These are phyloP conservation scores for Dryadomyces quercivorus DNA, from an alignment of 2,329 filamentous ascomycete species.

Conservation along the genomic window DNA sequence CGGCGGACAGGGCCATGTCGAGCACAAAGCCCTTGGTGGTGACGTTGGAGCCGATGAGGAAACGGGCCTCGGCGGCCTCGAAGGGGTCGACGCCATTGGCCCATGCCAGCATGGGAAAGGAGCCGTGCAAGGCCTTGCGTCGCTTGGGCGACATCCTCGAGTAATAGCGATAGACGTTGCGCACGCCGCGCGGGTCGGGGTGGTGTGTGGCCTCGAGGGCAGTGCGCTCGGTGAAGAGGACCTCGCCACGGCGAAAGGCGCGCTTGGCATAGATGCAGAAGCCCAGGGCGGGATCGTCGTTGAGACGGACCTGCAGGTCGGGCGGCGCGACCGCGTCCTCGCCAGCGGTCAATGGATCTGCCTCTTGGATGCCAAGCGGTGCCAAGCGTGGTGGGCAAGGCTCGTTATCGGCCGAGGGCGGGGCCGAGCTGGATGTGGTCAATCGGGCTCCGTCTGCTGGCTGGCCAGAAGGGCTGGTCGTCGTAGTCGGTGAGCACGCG, in stretches of 20 bases:
- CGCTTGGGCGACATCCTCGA: background rate
- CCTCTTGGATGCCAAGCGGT: background rate
- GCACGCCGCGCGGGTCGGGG: slow-evolving; percentile 6
- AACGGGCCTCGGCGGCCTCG: slow-evolving; percentile 8
- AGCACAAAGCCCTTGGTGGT: background rate
- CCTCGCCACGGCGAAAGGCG: slow-evolving; percentile 13
- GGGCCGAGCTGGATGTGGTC: background rate
- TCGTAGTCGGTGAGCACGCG: background rate
- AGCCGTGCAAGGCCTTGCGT: slow-evolving; percentile 9
- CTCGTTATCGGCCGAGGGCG: background rate
- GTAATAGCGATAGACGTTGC: slow-evolving; percentile 9
- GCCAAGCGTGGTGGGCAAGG: background rate
- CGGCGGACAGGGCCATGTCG: slow-evolving; percentile 7
- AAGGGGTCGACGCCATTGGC: slow-evolving; percentile 9
- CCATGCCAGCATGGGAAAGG: slow-evolving; percentile 12
- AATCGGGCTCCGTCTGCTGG: no score
- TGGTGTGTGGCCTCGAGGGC: slow-evolving; percentile 14
- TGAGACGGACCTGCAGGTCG: slow-evolving; percentile 9
- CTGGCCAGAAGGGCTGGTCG: background rate
- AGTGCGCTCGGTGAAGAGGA: slow-evolving; percentile 17
- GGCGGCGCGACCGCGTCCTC: background rate
- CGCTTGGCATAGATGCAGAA: slow-evolving; percentile 19
- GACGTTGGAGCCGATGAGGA: slow-evolving; percentile 7
- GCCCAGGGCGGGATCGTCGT: slow-evolving; percentile 13
- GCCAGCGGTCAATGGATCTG: background rate